Evolutionary conservation across 2,329 filamentous ascomycete genomes (phyloP).

Genomic region (Metarhizium brunneum): DNA sequence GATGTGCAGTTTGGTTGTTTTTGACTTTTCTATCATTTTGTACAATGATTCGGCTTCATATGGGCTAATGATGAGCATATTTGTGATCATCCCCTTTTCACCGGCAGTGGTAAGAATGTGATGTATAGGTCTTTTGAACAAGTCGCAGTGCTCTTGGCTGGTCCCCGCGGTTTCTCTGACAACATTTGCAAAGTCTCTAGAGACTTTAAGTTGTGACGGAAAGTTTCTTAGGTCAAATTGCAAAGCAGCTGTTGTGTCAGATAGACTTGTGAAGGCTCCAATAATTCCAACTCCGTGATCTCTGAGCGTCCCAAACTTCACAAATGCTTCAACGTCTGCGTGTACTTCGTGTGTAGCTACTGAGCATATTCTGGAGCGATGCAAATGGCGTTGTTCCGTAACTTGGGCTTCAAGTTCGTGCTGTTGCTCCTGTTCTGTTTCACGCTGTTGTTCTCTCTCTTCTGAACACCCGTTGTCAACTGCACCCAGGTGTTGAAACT

Average conservation of each 20-base stretch:
- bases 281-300: neutral
- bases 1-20: slow-evolving; percentile 34
- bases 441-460: slow-evolving; percentile 52
- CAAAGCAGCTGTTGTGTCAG: slow-evolving; percentile 10
- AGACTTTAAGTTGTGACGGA: slow-evolving; percentile 1
- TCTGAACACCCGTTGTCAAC: neutral
- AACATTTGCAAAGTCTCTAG: slow-evolving; percentile 6
- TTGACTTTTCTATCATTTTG: slow-evolving; percentile 22
- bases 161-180: neutral
- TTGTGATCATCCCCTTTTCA: neutral
- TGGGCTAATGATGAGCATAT: slow-evolving; percentile 8
- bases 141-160: slow-evolving; percentile 6
- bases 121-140: slow-evolving; percentile 14
- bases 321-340: slow-evolving; percentile 20
- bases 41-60: slow-evolving; percentile 46
- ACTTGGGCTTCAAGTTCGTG: slow-evolving; percentile 44
- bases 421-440: slow-evolving; percentile 48
- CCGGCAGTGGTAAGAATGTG: slow-evolving; percentile 12
- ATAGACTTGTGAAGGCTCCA: slow-evolving; percentile 7
- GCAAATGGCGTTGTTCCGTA: slow-evolving; percentile 38
- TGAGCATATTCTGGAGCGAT: slow-evolving; percentile 15
- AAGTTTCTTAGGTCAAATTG: slow-evolving; percentile 9
- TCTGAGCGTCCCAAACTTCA: neutral
- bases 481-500: neutral
- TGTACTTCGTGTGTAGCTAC: slow-evolving; percentile 30